Percentiles rank a stretch among this genome's conserved stretches.
phyloP scores from a whole-genome alignment of 1,284 basidiomycete species.

The Rhodotorula sp. region DNA sequence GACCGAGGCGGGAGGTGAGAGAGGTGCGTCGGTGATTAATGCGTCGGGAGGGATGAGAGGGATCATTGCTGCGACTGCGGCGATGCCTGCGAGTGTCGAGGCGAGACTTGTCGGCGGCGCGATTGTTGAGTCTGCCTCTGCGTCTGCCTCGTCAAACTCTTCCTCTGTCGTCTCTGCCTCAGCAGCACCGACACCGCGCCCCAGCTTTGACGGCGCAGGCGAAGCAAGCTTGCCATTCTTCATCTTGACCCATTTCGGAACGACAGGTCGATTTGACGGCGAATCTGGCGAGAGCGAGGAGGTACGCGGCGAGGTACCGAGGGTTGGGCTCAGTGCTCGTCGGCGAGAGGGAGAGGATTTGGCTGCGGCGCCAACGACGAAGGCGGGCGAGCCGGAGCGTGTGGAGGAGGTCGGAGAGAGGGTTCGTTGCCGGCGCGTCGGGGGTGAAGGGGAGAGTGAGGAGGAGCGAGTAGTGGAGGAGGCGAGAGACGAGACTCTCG shows the following conservation, averaged over 20 bases:
- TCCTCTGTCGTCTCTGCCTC: background rate
- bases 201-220: background rate
- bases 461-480: background rate
- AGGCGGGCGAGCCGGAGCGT: slow-evolving; percentile 3
- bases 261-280: background rate
- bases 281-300: background rate
- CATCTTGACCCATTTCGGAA: background rate
- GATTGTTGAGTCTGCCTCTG: background rate
- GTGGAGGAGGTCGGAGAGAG: background rate
- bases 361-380: background rate
- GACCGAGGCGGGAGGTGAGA: background rate
- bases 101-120: background rate
- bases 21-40: background rate
- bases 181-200: background rate
- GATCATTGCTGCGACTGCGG: background rate
- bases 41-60: background rate
- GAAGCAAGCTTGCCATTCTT: background rate
- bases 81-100: background rate
- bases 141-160: background rate
- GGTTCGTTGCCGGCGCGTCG: background rate
- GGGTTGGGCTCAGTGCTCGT: background rate
- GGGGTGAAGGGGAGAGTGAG: background rate
- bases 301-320: background rate
- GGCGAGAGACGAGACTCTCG: background rate
- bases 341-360: background rate